These are phyloP conservation scores for Ophiostoma sp. DNA, from an alignment of 2,329 filamentous ascomycete species.

Conservation along the genomic window DNA sequence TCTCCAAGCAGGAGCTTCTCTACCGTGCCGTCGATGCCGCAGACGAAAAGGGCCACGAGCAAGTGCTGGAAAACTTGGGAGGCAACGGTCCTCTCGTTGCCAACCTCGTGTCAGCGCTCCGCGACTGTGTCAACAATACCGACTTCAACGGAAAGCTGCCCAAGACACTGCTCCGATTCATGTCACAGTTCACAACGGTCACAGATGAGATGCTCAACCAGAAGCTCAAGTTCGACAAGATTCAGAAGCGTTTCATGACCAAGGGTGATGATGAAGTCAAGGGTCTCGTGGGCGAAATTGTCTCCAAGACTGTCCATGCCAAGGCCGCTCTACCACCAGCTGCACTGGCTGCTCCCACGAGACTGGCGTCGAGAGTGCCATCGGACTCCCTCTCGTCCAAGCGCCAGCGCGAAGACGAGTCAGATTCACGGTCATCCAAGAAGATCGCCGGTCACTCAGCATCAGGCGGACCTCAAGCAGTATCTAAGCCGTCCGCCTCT, in stretches of 20 bases:
- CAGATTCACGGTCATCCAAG: conserved; percentile 36
- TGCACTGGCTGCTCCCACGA: conserved; percentile 2
- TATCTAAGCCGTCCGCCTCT: conserved; percentile 19
- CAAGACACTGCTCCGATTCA: conserved; percentile 53
- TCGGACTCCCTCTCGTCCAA: conserved; percentile 32
- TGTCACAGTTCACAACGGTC: conserved; percentile 57
- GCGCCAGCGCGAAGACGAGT: conserved; percentile 38
- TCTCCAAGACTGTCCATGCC: conserved; percentile 40
- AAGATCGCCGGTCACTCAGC: conserved; percentile 36
- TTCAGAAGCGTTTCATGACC: conserved; percentile 58
- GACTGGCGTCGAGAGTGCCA: conserved; percentile 24
- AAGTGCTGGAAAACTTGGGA: conserved; percentile 53
- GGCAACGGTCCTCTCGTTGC: conserved; percentile 53
- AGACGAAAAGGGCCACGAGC: conserved; percentile 49
- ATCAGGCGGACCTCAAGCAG: conserved; percentile 26
- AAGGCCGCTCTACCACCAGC: not conserved
- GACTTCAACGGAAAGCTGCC: conserved; percentile 50
- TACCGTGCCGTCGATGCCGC: conserved; percentile 49
- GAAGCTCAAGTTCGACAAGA: conserved; percentile 60
- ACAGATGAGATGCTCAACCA: conserved; percentile 55
- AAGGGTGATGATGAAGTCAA: conserved; percentile 62
- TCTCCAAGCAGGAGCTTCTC: conserved; percentile 45
- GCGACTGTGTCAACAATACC: conserved; percentile 47
- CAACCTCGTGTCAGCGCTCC: conserved; percentile 49
- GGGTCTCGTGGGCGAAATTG: conserved; percentile 48